Base-by-base conservation (phyloP, 1,284 basidiomycete species). In the Trichosporon coremiiforme region DNA sequence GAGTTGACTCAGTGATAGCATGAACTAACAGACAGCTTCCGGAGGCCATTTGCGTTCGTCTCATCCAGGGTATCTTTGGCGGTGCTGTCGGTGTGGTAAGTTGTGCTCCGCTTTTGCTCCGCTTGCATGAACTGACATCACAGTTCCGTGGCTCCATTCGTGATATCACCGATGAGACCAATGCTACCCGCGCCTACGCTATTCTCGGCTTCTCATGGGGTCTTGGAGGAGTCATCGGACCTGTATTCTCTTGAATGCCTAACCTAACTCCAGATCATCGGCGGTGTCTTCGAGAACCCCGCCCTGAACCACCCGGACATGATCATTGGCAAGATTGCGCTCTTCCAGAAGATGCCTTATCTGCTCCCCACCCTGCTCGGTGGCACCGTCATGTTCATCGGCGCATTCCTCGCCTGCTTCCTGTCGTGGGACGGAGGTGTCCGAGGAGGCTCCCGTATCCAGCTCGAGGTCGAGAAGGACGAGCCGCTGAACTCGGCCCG, bases 181-280 rank as follows among this genome's bases (percentile, higher is more conserved):
- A 98, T 81, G 95, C 97, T 83, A 93, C 92, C 45, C 88, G 94
- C 74, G 95, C 95, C 15, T 97, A 97, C 80, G 94, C 94, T 64
- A 92, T 95, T 74, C 87, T 98, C 66, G 95, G 94, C 22, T 97
- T 97, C 83, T 94, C 90, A 74, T 98, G 95, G 95, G 95, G 95
- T 73, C 89, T 98, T 78, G 95, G 95, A 73, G 95, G 94, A 73
- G 82, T 83, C 7, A 75, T 83, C 13, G 82, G 82, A 68, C 82
- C 82, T n/a, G 78, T 76, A 64, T 25, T 76, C n/a, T 75, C 12
- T 10, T 36, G 12, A 2, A 9, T 8, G 9, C 12, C 2, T 20
- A 31, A 29, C 22, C 62, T 71, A 35, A 68, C 38, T 20, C 10
- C 69, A 78, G 75, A 92, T 95, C 73, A 87, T 95, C 55, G 93